These are phyloP conservation scores for Babesia microti DNA, from an alignment of 169 alveolate genomes.

Conservation along the genomic window DNA sequence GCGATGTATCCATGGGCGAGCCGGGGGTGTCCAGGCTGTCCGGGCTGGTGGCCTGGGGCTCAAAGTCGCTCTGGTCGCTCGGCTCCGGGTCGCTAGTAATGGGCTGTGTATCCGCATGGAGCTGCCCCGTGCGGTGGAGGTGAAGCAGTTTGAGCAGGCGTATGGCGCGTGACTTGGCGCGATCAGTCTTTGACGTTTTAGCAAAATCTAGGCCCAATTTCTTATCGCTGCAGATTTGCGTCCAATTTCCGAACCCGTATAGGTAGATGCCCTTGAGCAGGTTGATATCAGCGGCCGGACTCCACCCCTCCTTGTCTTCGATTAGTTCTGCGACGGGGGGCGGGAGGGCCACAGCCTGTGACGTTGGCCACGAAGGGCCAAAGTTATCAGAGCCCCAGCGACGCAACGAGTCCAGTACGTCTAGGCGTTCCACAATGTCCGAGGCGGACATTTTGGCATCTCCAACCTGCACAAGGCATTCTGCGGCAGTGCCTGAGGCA, in stretches of 20 bases:
- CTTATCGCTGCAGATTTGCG: constrained; percentile 65
- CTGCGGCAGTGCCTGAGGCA: constrained; percentile 5
- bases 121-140: too few relatives aligned
- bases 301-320: constrained; percentile 60
- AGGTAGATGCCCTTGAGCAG: constrained; percentile 69
- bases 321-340: constrained; percentile 20
- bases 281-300: constrained; percentile 58
- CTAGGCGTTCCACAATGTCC: constrained; percentile 52
- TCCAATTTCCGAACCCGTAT: constrained; percentile 77
- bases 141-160: constrained; percentile 57
- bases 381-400: constrained; percentile 38
- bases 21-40: too few relatives aligned
- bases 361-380: constrained; percentile 40
- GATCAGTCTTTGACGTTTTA: constrained; percentile 58
- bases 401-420: constrained; percentile 45
- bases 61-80: too few relatives aligned
- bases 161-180: constrained; percentile 56
- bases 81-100: too few relatives aligned
- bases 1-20: too few relatives aligned
- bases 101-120: too few relatives aligned
- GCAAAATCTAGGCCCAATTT: constrained; percentile 53
- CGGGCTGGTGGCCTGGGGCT: too few relatives aligned
- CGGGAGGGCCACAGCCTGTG: constrained; percentile 15
- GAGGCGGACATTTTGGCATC: constrained; percentile 47
- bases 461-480: constrained; percentile 38